phyloP scores from a whole-genome alignment of 2,329 filamentous ascomycete species.

The Corynespora cassiicola region DNA sequence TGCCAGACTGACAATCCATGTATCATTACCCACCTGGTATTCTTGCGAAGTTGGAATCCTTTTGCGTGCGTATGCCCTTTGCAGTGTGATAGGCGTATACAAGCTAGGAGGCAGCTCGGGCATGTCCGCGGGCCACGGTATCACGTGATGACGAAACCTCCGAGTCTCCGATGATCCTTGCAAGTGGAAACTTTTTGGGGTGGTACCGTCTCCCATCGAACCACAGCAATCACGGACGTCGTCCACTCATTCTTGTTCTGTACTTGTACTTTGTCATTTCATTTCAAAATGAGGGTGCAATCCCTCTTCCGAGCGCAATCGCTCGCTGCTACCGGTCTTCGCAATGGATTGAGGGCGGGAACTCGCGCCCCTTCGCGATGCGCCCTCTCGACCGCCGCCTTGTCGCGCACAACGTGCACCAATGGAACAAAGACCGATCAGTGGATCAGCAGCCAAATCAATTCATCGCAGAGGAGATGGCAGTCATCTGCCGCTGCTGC shows the following conservation, averaged over 20 bases:
- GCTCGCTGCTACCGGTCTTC: slow-evolving; percentile 36
- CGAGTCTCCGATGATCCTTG: slow-evolving; percentile 26
- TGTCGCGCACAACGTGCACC: slow-evolving; percentile 31
- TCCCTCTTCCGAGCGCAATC: slow-evolving; percentile 41
- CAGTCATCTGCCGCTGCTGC: slow-evolving; percentile 44
- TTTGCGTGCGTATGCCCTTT: no score
- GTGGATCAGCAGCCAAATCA: slow-evolving; percentile 33
- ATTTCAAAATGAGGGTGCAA: slow-evolving; percentile 41
- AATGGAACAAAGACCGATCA: slow-evolving; percentile 35
- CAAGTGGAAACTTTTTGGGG: slow-evolving; percentile 37
- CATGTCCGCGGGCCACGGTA: no score
- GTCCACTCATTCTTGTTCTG: slow-evolving; percentile 28
- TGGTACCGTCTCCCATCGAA: slow-evolving; percentile 15
- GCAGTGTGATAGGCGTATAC: no score
- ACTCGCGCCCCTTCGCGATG: slow-evolving; percentile 34
- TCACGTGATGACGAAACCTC: slow-evolving; percentile 31
- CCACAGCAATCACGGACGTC: slow-evolving; percentile 32
- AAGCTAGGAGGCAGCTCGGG: no score
- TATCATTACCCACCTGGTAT: no score
- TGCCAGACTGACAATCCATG: no score
- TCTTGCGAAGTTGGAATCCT: no score
- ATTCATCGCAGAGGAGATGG: slow-evolving; percentile 39
- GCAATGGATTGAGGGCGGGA: slow-evolving; percentile 30
- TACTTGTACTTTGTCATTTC: slow-evolving; percentile 15
- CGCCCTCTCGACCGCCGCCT: slow-evolving; percentile 40